Evolutionary conservation across 1,139 yeast genomes (phyloP).

Genomic region (Yueomyces sp.): DNA sequence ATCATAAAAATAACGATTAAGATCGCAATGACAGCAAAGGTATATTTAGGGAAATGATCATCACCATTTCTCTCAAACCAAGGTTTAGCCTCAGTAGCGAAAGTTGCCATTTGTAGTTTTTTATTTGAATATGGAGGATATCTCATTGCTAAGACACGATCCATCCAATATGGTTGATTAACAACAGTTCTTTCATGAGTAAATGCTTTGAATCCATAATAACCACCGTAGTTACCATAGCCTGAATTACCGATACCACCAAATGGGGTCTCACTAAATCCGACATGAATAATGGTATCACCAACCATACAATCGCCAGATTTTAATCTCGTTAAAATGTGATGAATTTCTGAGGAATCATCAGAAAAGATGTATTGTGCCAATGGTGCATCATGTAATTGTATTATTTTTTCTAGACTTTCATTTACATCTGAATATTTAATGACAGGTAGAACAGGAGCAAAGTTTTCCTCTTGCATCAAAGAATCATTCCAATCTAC

Average conservation of each 20-base stretch:
- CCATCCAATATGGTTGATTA: constrained; percentile 58
- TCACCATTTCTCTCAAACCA: constrained; percentile 15
- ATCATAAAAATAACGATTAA: too few species aligned
- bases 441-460: constrained; percentile 73
- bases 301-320: constrained; percentile 68
- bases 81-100: constrained; percentile 14
- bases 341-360: constrained; percentile 37
- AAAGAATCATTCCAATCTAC: constrained; percentile 54
- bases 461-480: constrained; percentile 73
- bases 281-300: constrained; percentile 66
- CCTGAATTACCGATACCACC: constrained; percentile 91
- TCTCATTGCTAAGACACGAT: constrained; percentile 42
- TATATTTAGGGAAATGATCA: constrained; percentile 1
- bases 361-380: constrained; percentile 68
- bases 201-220: constrained; percentile 56
- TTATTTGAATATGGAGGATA: constrained; percentile 55
- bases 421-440: constrained; percentile 37
- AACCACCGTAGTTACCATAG: constrained; percentile 70
- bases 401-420: constrained; percentile 37
- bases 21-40: too few species aligned
- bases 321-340: constrained; percentile 42
- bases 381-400: constrained; percentile 70
- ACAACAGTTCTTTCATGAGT: constrained; percentile 65
- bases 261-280: constrained; percentile 63
- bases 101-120: constrained; percentile 15